Conservation (phyloP, 768 basidiomycete species). For the Russula compacta region DNA sequence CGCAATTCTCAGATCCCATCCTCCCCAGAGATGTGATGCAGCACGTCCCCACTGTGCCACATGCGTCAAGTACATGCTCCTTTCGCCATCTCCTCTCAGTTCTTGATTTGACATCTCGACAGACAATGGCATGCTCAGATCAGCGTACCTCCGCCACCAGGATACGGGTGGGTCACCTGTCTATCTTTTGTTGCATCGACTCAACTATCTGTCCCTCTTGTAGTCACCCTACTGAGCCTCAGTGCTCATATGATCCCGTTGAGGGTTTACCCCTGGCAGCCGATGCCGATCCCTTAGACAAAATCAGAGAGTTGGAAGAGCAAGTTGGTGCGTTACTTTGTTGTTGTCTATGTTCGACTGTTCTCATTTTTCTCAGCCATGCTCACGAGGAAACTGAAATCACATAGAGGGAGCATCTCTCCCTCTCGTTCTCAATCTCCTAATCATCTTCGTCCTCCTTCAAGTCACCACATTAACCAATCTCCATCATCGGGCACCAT, state of each 20-base stretch:
- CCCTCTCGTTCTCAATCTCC: slow-evolving; percentile 33
- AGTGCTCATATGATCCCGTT: slow-evolving; percentile 80
- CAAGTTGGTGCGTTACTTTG: slow-evolving; percentile 50
- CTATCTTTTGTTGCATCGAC: slow-evolving; percentile 7
- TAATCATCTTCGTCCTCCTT: slow-evolving; percentile 16
- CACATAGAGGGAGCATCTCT: slow-evolving; percentile 35
- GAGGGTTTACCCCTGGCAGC: slow-evolving; percentile 71
- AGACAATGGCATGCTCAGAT: slow-evolving; percentile 78
- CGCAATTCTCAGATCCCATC: slow-evolving; percentile 6
- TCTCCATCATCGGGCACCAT: slow-evolving; percentile 17
- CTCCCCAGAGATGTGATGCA: slow-evolving; percentile 74
- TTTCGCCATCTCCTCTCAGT: neutral
- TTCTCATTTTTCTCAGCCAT: slow-evolving; percentile 35
- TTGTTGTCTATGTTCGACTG: slow-evolving; percentile 12
- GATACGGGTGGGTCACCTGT: slow-evolving; percentile 57
- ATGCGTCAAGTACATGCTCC: slow-evolving; percentile 62
- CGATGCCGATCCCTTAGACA: slow-evolving; percentile 70
- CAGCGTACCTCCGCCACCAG: slow-evolving; percentile 76
- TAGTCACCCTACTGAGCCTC: slow-evolving; percentile 79
- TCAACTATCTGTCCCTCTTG: slow-evolving; percentile 9
- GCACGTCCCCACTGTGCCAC: slow-evolving; percentile 78
- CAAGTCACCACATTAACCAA: neutral
- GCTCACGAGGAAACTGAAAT: slow-evolving; percentile 53
- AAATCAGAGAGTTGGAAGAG: slow-evolving; percentile 66
- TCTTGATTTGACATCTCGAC: slow-evolving; percentile 14